A percentile compares a stretch with the other conserved stretches of the same genome.
Conservation (phyloP, 306 rosid species). For the Glycine tomentella region DNA sequence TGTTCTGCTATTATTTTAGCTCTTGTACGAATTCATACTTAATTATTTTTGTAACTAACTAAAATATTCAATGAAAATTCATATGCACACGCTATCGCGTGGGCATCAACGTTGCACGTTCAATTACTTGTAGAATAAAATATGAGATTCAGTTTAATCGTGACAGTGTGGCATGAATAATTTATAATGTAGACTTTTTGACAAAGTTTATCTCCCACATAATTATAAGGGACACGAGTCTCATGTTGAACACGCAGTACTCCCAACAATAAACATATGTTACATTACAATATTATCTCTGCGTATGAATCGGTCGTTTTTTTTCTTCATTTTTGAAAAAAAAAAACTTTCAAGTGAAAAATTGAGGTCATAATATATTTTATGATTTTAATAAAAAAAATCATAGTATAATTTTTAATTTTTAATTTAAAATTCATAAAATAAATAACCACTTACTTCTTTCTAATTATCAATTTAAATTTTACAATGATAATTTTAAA, state of each 20-base stretch:
- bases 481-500: too few species aligned
- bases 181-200: background rate
- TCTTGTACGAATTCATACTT: background rate
- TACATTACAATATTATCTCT: too few species aligned
- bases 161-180: background rate
- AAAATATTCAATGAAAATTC: background rate
- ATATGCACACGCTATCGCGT: background rate
- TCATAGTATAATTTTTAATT: too few species aligned
- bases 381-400: too few species aligned
- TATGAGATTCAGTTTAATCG: background rate
- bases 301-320: too few species aligned
- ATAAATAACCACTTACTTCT: too few species aligned
- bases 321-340: too few species aligned
- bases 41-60: background rate
- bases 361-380: too few species aligned
- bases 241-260: background rate
- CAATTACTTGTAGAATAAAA: background rate
- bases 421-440: too few species aligned
- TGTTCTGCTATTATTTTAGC: background rate
- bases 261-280: too few species aligned
- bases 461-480: too few species aligned
- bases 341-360: too few species aligned
- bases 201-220: background rate
- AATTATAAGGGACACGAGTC: background rate
- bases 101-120: background rate